Conservation (phyloP, 495 filamentous ascomycete species). For the Penicillium manginii region DNA sequence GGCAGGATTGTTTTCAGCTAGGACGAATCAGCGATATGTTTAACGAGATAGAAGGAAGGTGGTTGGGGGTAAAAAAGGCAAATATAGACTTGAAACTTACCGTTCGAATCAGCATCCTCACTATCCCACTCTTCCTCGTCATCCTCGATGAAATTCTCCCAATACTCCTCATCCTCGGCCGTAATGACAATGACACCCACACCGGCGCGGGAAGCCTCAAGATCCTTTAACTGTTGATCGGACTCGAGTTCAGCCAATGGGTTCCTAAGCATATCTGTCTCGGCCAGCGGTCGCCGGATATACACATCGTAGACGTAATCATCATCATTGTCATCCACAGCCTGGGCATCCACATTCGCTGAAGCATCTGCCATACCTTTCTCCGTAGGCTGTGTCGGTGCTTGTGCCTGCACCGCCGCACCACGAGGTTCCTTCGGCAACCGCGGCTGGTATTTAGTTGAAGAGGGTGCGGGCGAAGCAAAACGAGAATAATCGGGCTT, state of each 20-base stretch:
- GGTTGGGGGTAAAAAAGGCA: too few species aligned
- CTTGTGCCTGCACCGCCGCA: constrained; percentile 16
- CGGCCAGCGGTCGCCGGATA: constrained; percentile 50
- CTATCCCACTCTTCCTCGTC: constrained; percentile 61
- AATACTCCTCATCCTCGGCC: constrained; percentile 59
- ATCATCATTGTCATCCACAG: constrained; percentile 47
- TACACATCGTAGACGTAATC: constrained; percentile 70
- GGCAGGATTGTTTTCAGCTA: constrained; percentile 66
- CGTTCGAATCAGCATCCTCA: constrained; percentile 66
- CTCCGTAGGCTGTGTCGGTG: neutral
- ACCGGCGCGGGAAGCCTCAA: constrained; percentile 40
- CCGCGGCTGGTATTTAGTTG: constrained; percentile 41
- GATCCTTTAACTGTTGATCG: constrained; percentile 35
- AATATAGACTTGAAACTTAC: constrained; percentile 34
- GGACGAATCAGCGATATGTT: constrained; percentile 1
- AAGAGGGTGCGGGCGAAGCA: constrained; percentile 28
- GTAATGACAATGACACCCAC: constrained; percentile 64
- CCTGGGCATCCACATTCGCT: constrained; percentile 14
- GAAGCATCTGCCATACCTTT: constrained; percentile 15
- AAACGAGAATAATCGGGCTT: constrained; percentile 1
- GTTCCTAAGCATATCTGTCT: constrained; percentile 35
- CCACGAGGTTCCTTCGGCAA: constrained; percentile 37
- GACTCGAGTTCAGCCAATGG: constrained; percentile 35
- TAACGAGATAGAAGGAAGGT: too few species aligned
- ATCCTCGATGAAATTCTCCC: constrained; percentile 59